Conservation (phyloP, 495 filamentous ascomycete genomes). For the Schizothecium vesticola region DNA sequence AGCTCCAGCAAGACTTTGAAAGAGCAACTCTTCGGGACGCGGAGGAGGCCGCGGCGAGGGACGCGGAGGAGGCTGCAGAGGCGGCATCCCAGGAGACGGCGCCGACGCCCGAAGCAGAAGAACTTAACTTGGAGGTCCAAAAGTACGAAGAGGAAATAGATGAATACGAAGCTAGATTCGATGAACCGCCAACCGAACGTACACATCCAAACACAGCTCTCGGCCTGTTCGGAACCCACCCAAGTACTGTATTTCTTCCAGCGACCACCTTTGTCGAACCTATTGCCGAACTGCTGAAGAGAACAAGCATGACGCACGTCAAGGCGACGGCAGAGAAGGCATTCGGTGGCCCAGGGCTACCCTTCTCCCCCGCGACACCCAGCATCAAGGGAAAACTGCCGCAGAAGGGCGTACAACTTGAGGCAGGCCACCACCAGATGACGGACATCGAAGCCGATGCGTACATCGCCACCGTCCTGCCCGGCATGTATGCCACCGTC, state of each 20-base stretch:
- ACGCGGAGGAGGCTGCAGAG: constrained; percentile 31
- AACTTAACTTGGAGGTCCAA: constrained; percentile 29
- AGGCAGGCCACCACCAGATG: constrained; percentile 68
- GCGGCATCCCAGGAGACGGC: not conserved
- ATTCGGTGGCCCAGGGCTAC: constrained; percentile 71
- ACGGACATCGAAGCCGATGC: constrained; percentile 81
- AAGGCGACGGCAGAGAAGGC: constrained; percentile 57
- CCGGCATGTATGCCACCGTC: constrained; percentile 69
- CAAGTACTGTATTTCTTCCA: constrained; percentile 67
- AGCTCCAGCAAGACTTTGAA: constrained; percentile 49
- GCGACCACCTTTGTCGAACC: constrained; percentile 60
- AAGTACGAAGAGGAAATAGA: constrained; percentile 30
- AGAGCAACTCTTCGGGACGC: constrained; percentile 41
- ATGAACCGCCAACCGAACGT: constrained; percentile 30
- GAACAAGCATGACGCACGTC: constrained; percentile 68
- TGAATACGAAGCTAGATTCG: constrained; percentile 31
- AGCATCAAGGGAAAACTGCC: constrained; percentile 36
- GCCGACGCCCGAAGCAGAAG: constrained; percentile 24
- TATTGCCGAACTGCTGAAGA: constrained; percentile 57
- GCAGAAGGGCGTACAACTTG: constrained; percentile 64
- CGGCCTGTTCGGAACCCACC: constrained; percentile 60
- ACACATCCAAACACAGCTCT: constrained; percentile 61
- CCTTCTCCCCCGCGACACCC: constrained; percentile 55
- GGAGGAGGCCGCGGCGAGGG: constrained; percentile 48
- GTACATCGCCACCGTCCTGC: constrained; percentile 72